Base-by-base conservation (phyloP, 176 grass and related monocot genomes). In the Oryza officinalis region DNA sequence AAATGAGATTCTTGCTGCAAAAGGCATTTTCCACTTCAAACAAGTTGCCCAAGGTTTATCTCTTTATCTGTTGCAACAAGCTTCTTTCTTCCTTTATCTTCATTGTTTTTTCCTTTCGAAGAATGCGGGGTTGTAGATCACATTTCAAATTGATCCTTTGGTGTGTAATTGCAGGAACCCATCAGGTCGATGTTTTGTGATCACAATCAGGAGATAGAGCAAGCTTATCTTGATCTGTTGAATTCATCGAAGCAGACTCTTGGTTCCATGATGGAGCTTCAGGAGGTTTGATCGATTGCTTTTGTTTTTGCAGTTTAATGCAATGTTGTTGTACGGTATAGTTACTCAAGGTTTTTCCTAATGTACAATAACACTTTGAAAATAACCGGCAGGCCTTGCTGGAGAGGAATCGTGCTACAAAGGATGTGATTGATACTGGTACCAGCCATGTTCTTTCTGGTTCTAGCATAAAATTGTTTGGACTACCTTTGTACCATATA, bases 11-110 rank as follows among this genome's bases (percentile, higher is more conserved):
- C 83, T 87, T 93, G 75, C 89, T 95, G 59, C 93, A 95, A 74
- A 98, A 95, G 61, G 40, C 82, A 32, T 98, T 98, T 83, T 93
- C 96, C 75, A 85, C 70, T 87, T 92, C 96, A 54, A 98, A 98
- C 74, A 98, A 88, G 87, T 79, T 98, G 37, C 96, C 96, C 71
- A 89, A 90, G 96, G 93, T 98, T 13, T 74, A 50, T 33, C 40
- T 32, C 70, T 70, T 69, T 2, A 60, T 43, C 57, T 65, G 45
- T 64, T 54, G 20, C 8, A 80, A 65, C 47, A 67, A 28, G 14
- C 38, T 80, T 73, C 26, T 50, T 67, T 17, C 59, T 67, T 32
- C 31, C 8, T 68, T 69, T 10, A 1, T 15, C 18, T 5, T 67
- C 50, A 31, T 68, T 82, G 35, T 52, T 73, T 49, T 49, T 63